Conservation (phyloP, 352 stramenopile species). For the Porosira glacialis region DNA sequence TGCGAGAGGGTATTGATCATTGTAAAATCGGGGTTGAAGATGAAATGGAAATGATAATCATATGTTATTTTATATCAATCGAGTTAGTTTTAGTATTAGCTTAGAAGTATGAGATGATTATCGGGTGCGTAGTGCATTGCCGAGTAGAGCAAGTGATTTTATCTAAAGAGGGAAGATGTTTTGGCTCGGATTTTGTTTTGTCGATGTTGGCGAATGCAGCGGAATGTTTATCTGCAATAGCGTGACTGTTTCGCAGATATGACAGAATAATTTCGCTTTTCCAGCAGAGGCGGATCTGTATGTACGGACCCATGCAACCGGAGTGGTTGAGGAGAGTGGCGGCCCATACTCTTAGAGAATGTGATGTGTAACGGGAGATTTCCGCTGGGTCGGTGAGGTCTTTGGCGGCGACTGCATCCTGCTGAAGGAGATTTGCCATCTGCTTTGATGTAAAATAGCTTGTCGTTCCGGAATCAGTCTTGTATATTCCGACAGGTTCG, state of each 20-base stretch:
- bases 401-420: background rate
- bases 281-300: conserved; percentile 15
- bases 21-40: too few species aligned
- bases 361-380: conserved; percentile 4
- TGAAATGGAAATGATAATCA: too few species aligned
- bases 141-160: too few species aligned
- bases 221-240: too few species aligned
- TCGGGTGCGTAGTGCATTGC: too few species aligned
- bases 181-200: too few species aligned
- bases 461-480: background rate
- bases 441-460: conserved; percentile 5
- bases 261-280: background rate
- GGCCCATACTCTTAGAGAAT: conserved; percentile 21
- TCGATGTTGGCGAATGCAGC: too few species aligned
- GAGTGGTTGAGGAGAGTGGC: conserved; percentile 15
- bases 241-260: background rate
- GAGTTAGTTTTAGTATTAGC: too few species aligned
- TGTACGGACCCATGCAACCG: conserved; percentile 10
- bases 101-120: too few species aligned
- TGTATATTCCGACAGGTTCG: conserved; percentile 4
- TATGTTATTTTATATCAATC: too few species aligned
- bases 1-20: too few species aligned
- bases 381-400: background rate
- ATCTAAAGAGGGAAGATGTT: too few species aligned
- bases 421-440: background rate